Evolutionary conservation across 1,284 basidiomycete genomes (phyloP), one percentile per base, ranked within the genome.

Genomic region (Sanghuangporus baumii): DNA sequence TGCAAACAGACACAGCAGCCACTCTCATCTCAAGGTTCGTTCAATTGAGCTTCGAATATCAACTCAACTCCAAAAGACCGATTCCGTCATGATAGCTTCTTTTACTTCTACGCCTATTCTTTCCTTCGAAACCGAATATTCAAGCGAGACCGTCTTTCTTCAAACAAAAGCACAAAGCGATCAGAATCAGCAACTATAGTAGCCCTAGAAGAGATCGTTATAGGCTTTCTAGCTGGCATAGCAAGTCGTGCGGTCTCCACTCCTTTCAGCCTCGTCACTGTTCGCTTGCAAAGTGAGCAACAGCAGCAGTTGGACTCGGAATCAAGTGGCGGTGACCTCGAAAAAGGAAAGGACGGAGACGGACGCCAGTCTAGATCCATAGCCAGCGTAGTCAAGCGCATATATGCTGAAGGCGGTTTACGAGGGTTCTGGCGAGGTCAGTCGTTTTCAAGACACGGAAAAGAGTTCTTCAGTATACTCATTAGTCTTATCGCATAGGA

Each of bases 361-460:
- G 11, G 68, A 68, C 9, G 67, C 3, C 3, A 26, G 7, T 9
- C 18, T 11, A 31, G 67, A n/a, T 61, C 60, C 7, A 51, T 55
- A 11, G 63, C 63, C 36, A 71, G 71, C 3, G 65, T 79, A 1
- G 70, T 79, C 1, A 72, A 72, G 64, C 68, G 69, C 23, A 80
- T 85, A n/a, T 81, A 83, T 65, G 56, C 68, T 0, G 77, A 81
- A 59, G 69, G 78, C 16, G 83, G 82, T 0, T 61, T 84, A 16
- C 55, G 66, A 31, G 83, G 82, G 4, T 85, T 85, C 66, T 85
- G 83, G 83, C 73, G 76, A 72, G 83, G 83, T 83, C 14, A 38
- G 34, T 31, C 16, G 18, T 14, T 14, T 54, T 14, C 6, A 0
- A 31, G 12, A n/a, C 1, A 34, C 16, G 14, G 16, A 9, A 16